A percentile compares a stretch with the other conserved stretches of the same genome.
phyloP scores from a whole-genome alignment of 2,329 filamentous ascomycete genomes.

The Paraphoma sp. region DNA sequence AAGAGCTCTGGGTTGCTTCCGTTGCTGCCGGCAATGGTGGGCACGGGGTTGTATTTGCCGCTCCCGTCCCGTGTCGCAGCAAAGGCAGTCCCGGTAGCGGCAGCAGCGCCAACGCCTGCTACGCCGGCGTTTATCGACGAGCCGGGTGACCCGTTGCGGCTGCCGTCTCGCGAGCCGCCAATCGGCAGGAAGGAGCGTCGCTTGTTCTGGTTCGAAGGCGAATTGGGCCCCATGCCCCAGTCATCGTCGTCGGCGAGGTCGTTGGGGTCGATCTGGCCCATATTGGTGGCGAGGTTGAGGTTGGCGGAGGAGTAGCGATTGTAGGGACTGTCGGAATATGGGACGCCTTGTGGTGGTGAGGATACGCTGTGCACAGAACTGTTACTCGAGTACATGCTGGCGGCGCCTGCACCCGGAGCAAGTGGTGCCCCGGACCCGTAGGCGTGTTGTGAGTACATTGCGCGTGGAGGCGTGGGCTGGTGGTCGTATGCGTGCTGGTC shows the following conservation, averaged over 20 bases:
- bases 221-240: slow-evolving; percentile 71
- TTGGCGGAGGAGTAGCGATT: slow-evolving; percentile 59
- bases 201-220: slow-evolving; percentile 44
- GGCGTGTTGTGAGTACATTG: slow-evolving; percentile 31
- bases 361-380: slow-evolving; percentile 59
- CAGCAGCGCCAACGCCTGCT: slow-evolving; percentile 50
- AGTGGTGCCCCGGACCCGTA: slow-evolving; percentile 30
- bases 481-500: slow-evolving; percentile 32
- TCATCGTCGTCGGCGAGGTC: slow-evolving; percentile 88
- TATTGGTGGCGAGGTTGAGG: slow-evolving; percentile 37
- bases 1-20: slow-evolving; percentile 23
- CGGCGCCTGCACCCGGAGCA: slow-evolving; percentile 42
- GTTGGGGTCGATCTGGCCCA: slow-evolving; percentile 72
- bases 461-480: slow-evolving; percentile 22
- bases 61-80: slow-evolving; percentile 8
- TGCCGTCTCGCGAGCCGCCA: slow-evolving; percentile 52
- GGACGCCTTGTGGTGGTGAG: slow-evolving; percentile 44
- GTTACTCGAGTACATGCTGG: slow-evolving; percentile 42
- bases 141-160: slow-evolving; percentile 50
- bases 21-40: slow-evolving; percentile 28
- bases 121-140: slow-evolving; percentile 42
- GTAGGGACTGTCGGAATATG: slow-evolving; percentile 71
- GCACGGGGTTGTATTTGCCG: slow-evolving; percentile 64
- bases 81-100: slow-evolving; percentile 48
- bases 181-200: slow-evolving; percentile 68